Evolutionary conservation across 192 early-diverging fungal species (phyloP).

Genomic region (Rhizophlyctis rosea): DNA sequence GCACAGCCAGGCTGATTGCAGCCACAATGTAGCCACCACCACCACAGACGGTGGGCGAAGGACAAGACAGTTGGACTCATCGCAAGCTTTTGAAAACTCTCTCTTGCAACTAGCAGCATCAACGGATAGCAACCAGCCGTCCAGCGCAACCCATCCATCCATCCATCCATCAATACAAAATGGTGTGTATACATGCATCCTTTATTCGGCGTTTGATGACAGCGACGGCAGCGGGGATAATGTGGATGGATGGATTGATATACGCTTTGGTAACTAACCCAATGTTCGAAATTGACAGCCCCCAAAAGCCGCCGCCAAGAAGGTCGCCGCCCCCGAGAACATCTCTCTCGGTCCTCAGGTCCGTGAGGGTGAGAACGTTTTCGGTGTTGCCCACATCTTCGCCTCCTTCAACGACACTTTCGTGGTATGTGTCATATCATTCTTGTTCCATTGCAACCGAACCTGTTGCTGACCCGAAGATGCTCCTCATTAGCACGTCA

Average conservation of each 20-base stretch:
- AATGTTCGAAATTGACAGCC: slow-evolving; percentile 21
- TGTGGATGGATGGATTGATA: slow-evolving; percentile 10
- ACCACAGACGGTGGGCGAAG: too few species aligned
- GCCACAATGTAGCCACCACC: too few species aligned
- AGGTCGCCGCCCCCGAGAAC: slow-evolving; percentile 70
- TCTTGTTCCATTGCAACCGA: slow-evolving; percentile 8
- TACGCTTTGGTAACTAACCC: background rate
- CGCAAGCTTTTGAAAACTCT: too few species aligned
- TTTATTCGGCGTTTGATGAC: background rate
- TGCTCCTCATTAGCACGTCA: slow-evolving; percentile 67
- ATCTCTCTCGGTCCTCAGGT: slow-evolving; percentile 96
- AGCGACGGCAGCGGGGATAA: too few species aligned
- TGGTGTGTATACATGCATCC: background rate
- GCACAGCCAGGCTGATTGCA: too few species aligned
- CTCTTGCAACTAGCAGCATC: background rate
- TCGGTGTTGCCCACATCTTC: slow-evolving; percentile 99
- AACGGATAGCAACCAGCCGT: background rate
- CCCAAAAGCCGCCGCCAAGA: slow-evolving; percentile 69
- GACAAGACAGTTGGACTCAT: too few species aligned
- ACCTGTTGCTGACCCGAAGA: slow-evolving; percentile 6
- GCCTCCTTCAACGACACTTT: slow-evolving; percentile 99
- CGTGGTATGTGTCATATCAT: slow-evolving; percentile 55
- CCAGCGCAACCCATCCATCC: background rate
- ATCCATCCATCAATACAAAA: background rate
- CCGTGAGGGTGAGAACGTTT: slow-evolving; percentile 96